Percentiles rank a stretch among this genome's conserved stretches.
Conservation (phyloP, 139 green algal species). For the Astrephomene gubernaculifera region DNA sequence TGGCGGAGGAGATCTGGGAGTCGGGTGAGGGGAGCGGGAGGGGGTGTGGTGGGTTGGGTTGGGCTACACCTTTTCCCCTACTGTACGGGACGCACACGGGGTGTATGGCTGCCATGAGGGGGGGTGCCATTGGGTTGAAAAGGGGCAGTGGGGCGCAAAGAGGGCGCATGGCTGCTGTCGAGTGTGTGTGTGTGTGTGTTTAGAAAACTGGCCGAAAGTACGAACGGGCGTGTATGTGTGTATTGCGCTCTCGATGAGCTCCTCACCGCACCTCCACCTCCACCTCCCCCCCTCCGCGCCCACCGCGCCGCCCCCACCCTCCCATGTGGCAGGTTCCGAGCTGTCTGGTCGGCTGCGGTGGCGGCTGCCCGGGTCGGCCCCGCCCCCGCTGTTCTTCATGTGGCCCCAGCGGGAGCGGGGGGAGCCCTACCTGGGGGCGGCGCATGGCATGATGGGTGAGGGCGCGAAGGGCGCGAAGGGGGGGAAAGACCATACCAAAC, state of each 20-base stretch:
- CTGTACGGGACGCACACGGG: too few relatives aligned
- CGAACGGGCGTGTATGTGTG: too few relatives aligned
- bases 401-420: constrained; percentile 45
- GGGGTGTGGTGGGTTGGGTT: not conserved
- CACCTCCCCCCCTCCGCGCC: not conserved
- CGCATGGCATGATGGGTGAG: constrained; percentile 56
- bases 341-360: constrained; percentile 24
- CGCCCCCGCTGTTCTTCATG: constrained; percentile 46
- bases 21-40: constrained; percentile 9
- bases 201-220: too few relatives aligned
- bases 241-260: too few relatives aligned
- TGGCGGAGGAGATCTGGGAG: constrained; percentile 23
- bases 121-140: too few relatives aligned
- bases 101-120: too few relatives aligned
- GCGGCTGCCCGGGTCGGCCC: constrained; percentile 3
- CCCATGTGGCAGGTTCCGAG: constrained; percentile 15
- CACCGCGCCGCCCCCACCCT: not conserved
- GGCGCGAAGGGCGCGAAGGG: too few relatives aligned
- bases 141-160: too few relatives aligned
- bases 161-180: not conserved
- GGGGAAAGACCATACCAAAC: too few relatives aligned
- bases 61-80: too few relatives aligned
- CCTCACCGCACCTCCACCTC: not conserved
- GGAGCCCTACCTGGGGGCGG: constrained; percentile 60
- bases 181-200: too few relatives aligned